A percentile compares a stretch with the other conserved stretches of the same genome.
Conservation (phyloP, 2,329 filamentous ascomycete species). For the Gaeumannomyces sp. region DNA sequence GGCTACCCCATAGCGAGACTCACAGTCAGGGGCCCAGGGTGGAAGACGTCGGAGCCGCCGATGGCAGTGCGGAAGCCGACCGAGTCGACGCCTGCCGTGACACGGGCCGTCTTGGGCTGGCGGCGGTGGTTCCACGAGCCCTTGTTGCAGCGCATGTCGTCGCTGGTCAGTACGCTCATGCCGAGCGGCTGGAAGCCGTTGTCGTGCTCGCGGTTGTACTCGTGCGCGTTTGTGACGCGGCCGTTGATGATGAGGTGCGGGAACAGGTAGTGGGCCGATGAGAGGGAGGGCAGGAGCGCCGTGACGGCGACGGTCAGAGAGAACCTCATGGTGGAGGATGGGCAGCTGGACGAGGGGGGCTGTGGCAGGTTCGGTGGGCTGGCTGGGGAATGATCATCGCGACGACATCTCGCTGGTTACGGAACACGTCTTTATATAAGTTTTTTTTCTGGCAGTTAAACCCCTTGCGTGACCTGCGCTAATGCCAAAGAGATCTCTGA, state of each 20-base stretch:
- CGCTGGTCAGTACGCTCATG: conserved; percentile 16
- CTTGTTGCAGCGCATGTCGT: conserved; percentile 25
- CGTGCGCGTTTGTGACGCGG: conserved; percentile 11
- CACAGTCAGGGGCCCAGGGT: conserved; percentile 17
- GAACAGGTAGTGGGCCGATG: conserved; percentile 25
- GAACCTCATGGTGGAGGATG: neutral
- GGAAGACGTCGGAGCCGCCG: conserved; percentile 23
- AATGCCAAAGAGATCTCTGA: too few relatives aligned
- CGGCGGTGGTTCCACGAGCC: conserved; percentile 20
- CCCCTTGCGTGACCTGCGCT: too few relatives aligned
- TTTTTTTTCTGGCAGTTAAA: too few relatives aligned
- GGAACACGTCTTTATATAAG: too few relatives aligned
- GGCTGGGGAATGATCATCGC: too few relatives aligned
- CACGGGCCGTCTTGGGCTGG: conserved; percentile 17
- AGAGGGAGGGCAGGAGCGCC: conserved; percentile 16
- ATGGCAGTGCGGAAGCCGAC: conserved; percentile 14
- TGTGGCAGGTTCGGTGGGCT: too few relatives aligned
- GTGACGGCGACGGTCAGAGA: neutral
- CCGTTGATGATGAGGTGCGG: conserved; percentile 21
- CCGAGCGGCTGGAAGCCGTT: conserved; percentile 20
- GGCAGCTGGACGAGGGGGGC: too few relatives aligned
- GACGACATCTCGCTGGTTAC: too few relatives aligned
- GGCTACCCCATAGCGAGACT: neutral
- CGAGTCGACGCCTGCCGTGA: conserved; percentile 19
- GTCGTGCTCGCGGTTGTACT: conserved; percentile 21